Base-by-base conservation (phyloP, 108 stramenopile species). In the Skeletonema marinoi region DNA sequence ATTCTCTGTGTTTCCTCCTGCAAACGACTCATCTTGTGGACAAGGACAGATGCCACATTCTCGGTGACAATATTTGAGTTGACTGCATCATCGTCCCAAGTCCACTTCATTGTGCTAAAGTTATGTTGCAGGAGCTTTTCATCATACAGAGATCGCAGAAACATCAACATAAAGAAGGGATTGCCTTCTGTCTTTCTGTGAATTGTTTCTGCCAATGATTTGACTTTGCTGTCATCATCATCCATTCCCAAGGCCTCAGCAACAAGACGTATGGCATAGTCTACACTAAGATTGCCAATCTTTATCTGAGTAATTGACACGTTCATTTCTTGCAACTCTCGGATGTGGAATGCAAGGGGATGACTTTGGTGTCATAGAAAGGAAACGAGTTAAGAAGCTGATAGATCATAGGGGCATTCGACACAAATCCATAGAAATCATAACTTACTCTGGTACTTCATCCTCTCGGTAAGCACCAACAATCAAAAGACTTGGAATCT, bases 111-210 rank as follows among this genome's bases (percentile, higher is more conserved):
- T n/a, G n/a, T n/a, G n/a, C 36, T 6, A 6, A 36, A 68, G 39
- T 77, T 72, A 44, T 65, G 73, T 12, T 13, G 0, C 0, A 85
- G 54, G 12, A 74, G 36, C 11, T 71, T 41, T 25, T 25, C 25
- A n/a, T 74, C 62, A 2, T n/a, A 4, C 1, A 85, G 59, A 16
- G 54, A 31, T 16, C 48, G 31, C 1, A 85, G 59, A 38, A 77
- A 85, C 54, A 67, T 50, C 44, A 85, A 60, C 35, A 80, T 17
- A 31, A 65, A 79, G 67, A 67, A 85, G 16, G 71, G 33, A 60
- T 85, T 85, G 29, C 84, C 78, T 5, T 46, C 39, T 16, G 85
- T 86, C 68, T 81, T 81, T 12, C 17, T 30, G 36, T 36, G 36
- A 1, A 36, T 36, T 36, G 36, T 36, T 36, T 36, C 36, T 36